phyloP scores from a whole-genome alignment of 257 asterid species.

The Linderniella brevidens region DNA sequence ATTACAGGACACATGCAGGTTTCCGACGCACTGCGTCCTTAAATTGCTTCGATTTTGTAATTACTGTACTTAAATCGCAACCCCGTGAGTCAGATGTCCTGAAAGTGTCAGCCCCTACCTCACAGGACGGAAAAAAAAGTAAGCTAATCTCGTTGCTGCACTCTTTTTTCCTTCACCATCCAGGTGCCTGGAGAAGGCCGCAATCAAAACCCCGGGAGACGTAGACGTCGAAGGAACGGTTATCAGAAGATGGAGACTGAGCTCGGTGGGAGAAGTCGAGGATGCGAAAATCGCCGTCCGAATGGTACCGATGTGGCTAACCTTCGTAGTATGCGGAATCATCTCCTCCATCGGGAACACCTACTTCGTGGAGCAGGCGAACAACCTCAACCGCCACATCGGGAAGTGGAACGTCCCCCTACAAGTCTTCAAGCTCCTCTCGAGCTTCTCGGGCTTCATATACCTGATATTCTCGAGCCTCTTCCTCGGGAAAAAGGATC shows the following conservation, averaged over 20 bases:
- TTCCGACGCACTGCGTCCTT: no score
- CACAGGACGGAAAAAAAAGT: no score
- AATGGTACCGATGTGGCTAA: conserved; percentile 38
- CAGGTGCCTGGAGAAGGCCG: conserved; percentile 54
- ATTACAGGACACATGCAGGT: no score
- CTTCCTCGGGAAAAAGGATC: background rate
- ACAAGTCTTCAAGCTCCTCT: conserved; percentile 18
- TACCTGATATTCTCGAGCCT: background rate
- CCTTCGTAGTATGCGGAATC: conserved; percentile 33
- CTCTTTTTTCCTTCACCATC: background rate
- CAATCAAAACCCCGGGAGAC: conserved; percentile 14
- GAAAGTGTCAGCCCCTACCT: no score
- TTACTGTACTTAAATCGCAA: no score
- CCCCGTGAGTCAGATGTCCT: no score
- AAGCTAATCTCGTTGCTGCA: no score
- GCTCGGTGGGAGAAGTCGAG: conserved; percentile 33
- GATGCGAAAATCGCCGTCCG: conserved; percentile 36
- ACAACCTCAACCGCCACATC: conserved; percentile 22
- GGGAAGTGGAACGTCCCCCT: conserved; percentile 38
- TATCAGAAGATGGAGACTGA: conserved; percentile 18
- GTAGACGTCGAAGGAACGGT: background rate
- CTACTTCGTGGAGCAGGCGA: conserved; percentile 55
- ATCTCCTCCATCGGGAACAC: conserved; percentile 38
- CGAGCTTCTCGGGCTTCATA: background rate
- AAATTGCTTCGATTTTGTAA: no score